Evolutionary conservation across 2,329 filamentous ascomycete genomes (phyloP), one percentile per base, ranked within the genome.

Genomic region (Torrubiellomyces zombiae): DNA sequence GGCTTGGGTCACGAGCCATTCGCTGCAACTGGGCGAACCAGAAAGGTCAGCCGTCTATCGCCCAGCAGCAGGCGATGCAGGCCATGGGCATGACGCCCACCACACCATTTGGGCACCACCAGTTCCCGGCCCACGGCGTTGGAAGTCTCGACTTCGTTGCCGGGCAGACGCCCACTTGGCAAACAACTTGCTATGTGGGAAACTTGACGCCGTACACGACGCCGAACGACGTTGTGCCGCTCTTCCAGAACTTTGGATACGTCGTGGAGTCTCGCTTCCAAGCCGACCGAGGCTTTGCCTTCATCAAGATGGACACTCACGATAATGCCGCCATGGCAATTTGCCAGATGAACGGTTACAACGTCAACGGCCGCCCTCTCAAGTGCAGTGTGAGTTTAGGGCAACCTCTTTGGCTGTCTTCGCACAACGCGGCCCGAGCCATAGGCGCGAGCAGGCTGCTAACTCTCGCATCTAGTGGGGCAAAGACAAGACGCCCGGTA

Each of bases 1-100:
- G 89, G 89, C 75, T 98, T 25, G 89, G 89, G 27, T 95, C 89
- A 42, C 80, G 89, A 36, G 89, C 89, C 20, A 98, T 98, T 47
- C 85, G 89, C 40, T 95, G 86, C 68, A 98, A 98, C 63, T 98
- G 89, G 89, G 89, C 89, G 32, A 98, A 98, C 60, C 89, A 98
- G 49, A 98, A 98, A 63, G 89, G 89, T n/a, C 89, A 98, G 47
- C 89, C 89, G 28, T 95, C 89, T 2, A 94, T 95, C 52, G 83
- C 85, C 24, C 86, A 98, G 58, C 89, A 95, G 56, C 82, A 92
- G 54, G 82, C 83, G 18, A 89, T 98, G 82, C 77, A 77, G 33
- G 78, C 83, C 30, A 93, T 95, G 81, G 89, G 89, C 47, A 85
- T 98, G 77, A 93, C 86, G 14, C 89, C 89, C 5, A 93, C 86